Evolutionary conservation across 495 filamentous ascomycete species (phyloP).

Genomic region (Lasiosphaeria hispida): DNA sequence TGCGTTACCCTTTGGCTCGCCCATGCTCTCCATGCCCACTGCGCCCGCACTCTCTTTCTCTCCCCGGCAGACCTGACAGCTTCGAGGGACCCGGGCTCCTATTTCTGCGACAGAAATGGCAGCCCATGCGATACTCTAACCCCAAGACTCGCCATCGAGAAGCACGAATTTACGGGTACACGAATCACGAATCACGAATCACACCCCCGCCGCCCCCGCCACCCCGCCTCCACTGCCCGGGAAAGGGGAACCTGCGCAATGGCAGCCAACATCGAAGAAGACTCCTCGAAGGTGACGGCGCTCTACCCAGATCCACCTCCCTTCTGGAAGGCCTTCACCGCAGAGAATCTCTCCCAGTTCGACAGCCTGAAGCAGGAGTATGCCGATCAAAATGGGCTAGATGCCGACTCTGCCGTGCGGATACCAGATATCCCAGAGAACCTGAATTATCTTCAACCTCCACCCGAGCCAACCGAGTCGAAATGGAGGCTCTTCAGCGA

Average conservation of each 20-base stretch:
- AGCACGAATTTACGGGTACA: neutral
- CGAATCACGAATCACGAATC: neutral
- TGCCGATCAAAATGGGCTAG: conserved; percentile 37
- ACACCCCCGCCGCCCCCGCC: too few relatives aligned
- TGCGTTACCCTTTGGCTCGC: neutral
- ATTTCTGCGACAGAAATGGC: neutral
- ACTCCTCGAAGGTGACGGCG: conserved; percentile 36
- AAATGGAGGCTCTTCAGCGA: conserved; percentile 75
- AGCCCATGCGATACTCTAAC: neutral
- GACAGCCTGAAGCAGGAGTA: conserved; percentile 47
- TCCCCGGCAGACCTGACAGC: neutral
- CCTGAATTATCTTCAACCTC: conserved; percentile 77
- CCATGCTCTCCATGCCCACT: neutral
- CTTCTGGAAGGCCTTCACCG: conserved; percentile 86
- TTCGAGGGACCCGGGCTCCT: neutral
- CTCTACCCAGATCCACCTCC: conserved; percentile 78
- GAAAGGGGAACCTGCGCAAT: neutral
- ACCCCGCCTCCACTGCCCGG: too few relatives aligned
- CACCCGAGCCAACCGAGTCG: conserved; percentile 66
- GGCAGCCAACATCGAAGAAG: conserved; percentile 40
- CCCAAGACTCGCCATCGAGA: conserved; percentile 3
- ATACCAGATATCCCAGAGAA: conserved; percentile 65
- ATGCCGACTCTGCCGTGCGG: conserved; percentile 26
- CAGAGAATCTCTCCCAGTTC: conserved; percentile 69
- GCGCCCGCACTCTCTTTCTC: neutral